These are phyloP conservation scores for Petunia secreta DNA, from an alignment of 257 asterid species.

Conservation along the genomic window DNA sequence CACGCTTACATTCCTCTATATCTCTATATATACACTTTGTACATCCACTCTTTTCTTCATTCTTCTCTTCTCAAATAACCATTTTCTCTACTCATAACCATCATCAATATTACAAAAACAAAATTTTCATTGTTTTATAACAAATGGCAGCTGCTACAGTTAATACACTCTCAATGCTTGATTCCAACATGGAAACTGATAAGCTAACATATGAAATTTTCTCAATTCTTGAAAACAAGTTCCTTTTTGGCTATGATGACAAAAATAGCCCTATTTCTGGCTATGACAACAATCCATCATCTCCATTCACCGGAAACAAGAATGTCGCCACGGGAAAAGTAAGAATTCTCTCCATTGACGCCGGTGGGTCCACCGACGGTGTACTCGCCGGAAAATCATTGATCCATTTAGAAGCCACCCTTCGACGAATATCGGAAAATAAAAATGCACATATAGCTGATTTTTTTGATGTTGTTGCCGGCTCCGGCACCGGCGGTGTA, in stretches of 20 bases:
- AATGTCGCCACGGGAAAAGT: slow-evolving; percentile 49
- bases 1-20: slow-evolving; percentile 18
- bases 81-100: background rate
- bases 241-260: slow-evolving; percentile 63
- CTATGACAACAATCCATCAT: slow-evolving; percentile 38
- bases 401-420: slow-evolving; percentile 45
- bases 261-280: slow-evolving; percentile 21
- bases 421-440: slow-evolving; percentile 41
- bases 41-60: background rate
- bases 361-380: slow-evolving; percentile 66
- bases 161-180: slow-evolving; percentile 32
- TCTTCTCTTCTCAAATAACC: slow-evolving; percentile 20
- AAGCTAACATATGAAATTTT: slow-evolving; percentile 74
- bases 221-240: slow-evolving; percentile 86
- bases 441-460: slow-evolving; percentile 23
- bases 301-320: slow-evolving; percentile 17
- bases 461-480: slow-evolving; percentile 73
- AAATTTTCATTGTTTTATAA: background rate
- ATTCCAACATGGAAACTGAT: slow-evolving; percentile 45
- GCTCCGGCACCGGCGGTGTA: slow-evolving; percentile 75
- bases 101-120: too few relatives aligned
- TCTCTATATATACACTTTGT: slow-evolving; percentile 25
- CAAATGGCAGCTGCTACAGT: background rate
- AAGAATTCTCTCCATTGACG: slow-evolving; percentile 74
- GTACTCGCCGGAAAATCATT: slow-evolving; percentile 71